A percentile compares a stretch with the other conserved stretches of the same genome.
These are phyloP conservation scores for Amanita exitialis DNA, from an alignment of 768 basidiomycete genomes.

Conservation along the genomic window DNA sequence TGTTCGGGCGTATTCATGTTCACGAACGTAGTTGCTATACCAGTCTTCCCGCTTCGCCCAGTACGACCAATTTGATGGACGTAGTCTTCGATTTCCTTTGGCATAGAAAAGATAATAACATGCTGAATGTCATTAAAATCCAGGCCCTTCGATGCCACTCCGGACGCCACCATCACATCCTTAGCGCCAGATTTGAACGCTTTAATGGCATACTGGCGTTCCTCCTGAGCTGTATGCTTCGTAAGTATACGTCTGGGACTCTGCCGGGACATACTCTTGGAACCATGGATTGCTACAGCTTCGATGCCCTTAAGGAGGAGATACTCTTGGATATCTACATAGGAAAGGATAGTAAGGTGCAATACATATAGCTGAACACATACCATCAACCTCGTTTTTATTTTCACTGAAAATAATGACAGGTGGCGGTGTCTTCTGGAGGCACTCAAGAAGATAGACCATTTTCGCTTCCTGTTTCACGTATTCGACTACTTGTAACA, in stretches of 20 bases:
- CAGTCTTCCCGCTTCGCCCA: conserved; percentile 95
- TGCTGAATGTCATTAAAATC: conserved; percentile 99
- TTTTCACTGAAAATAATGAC: conserved; percentile 98
- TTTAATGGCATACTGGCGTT: conserved; percentile 97
- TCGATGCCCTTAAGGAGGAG: conserved; percentile 94
- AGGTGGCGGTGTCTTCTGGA: conserved; percentile 97
- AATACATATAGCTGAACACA: conserved; percentile 12
- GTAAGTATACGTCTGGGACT: not conserved
- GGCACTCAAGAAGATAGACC: conserved; percentile 95
- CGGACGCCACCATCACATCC: conserved; percentile 98
- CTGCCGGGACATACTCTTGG: conserved; percentile 59
- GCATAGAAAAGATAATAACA: conserved; percentile 99
- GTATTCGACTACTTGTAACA: conserved; percentile 94
- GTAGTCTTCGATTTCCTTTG: conserved; percentile 99
- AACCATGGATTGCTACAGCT: conserved; percentile 97
- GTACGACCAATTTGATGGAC: conserved; percentile 99
- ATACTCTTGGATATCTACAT: conserved; percentile 95
- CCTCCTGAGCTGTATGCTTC: conserved; percentile 72
- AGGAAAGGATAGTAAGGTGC: conserved; percentile 1
- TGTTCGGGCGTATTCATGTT: conserved; percentile 98
- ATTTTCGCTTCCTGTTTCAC: conserved; percentile 99
- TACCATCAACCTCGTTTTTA: conserved; percentile 99
- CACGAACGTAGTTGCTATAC: conserved; percentile 97
- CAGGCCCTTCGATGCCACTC: conserved; percentile 95
- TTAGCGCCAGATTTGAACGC: conserved; percentile 96